Evolutionary conservation across 225 moss, liverwort and hornwort species (phyloP), one percentile per base, ranked within the genome.

Genomic region (Straminergon stramineum): DNA sequence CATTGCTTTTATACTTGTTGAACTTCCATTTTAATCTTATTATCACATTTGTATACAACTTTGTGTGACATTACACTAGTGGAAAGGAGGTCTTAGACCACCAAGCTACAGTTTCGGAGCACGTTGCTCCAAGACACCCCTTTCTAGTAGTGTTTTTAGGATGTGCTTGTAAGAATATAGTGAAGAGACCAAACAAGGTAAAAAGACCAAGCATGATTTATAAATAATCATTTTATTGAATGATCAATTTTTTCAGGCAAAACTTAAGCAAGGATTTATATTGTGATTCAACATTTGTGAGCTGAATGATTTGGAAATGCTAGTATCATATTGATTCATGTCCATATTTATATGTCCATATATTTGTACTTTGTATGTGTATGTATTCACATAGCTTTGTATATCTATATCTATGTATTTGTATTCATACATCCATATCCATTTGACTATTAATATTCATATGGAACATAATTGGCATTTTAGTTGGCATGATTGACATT

Each of bases 121-220:
- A 41, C 43, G 7, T 19, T 51, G 13, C 21, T 34, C 2, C 0
- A 8, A 0, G 4, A 52, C 4, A 7, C 2, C 0, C 2, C 1
- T 15, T 8, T 52, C 8, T 13, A 13, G 1, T 76, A 52, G 12
- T 51, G 2, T 69, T 22, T 39, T 5, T 35, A 15, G 22, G 23
- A 53, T 77, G 53, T 53, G 22, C 14, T 35, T 77, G 35, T 52
- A 21, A 19, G 13, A 76, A 8, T 34, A 34, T 18, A 34, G 8
- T 21, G 1, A 21, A 0, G 21, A 76, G 8, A 53, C 12, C 2
- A 34, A 76, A 3, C 11, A 21, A 18, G 4, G 12, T 13, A 14
- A 5, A 8, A 5, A 13, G 7, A 32, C 5, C 22, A 76, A 13
- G 1, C 21, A 76, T 30, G 15, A 37, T 55, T 56, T 56, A 17